Percentiles rank a stretch among this genome's conserved stretches.
Evolutionary conservation across 371 early-diverging fungal species (phyloP).

Genomic region (Aphelidium insulamus): DNA sequence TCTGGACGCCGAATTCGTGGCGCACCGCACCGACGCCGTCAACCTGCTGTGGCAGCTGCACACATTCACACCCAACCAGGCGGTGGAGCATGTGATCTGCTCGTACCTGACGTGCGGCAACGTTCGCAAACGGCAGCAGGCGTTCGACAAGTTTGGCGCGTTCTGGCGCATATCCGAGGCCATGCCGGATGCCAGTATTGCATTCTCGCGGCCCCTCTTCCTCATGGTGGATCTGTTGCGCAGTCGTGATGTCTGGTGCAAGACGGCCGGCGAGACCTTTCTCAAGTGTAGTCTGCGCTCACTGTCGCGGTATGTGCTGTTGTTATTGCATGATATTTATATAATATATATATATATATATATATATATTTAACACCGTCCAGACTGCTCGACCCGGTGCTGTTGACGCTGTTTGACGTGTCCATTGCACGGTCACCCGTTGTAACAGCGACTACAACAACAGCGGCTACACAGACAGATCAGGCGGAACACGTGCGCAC

Average conservation of each 20-base stretch:
- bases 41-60: slow-evolving; percentile 39
- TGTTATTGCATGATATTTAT: too few species aligned
- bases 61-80: slow-evolving; percentile 20
- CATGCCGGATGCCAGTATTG: slow-evolving; percentile 11
- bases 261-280: slow-evolving; percentile 48
- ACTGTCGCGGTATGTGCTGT: slow-evolving; percentile 17
- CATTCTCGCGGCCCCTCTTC: slow-evolving; percentile 45
- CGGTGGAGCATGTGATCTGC: slow-evolving; percentile 35
- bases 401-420: slow-evolving; percentile 24
- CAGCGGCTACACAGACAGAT: too few species aligned
- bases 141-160: slow-evolving; percentile 42
- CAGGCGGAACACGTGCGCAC: slow-evolving; percentile 17
- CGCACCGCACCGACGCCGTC: slow-evolving; percentile 7
- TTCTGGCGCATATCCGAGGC: slow-evolving; percentile 40
- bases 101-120: slow-evolving; percentile 13
- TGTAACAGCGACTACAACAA: too few species aligned
- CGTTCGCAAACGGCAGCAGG: too few species aligned
- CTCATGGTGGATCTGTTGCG: slow-evolving; percentile 38
- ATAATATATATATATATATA: background rate
- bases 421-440: slow-evolving; percentile 17
- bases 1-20: slow-evolving; percentile 6
- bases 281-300: slow-evolving; percentile 34
- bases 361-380: background rate
- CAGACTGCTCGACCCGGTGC: slow-evolving; percentile 32
- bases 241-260: slow-evolving; percentile 24